phyloP scores from a whole-genome alignment of 139 green algal species.

The Ostreobium quekettii region DNA sequence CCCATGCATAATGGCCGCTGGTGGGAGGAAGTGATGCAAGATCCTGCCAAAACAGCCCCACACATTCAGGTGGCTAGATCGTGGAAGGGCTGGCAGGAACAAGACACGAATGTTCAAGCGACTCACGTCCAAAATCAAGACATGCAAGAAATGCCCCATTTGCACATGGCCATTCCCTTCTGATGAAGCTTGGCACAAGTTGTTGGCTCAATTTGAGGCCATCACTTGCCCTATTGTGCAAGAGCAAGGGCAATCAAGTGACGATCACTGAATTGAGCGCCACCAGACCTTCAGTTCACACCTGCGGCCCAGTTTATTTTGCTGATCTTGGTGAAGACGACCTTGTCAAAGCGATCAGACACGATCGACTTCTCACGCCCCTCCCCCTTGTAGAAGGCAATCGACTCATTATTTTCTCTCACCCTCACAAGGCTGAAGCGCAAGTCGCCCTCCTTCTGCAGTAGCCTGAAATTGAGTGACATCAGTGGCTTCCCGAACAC shows the following conservation, averaged over 20 bases:
- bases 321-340: constrained; percentile 21
- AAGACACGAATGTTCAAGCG: no score
- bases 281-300: no score
- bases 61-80: no score
- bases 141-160: no score
- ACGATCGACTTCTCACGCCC: constrained; percentile 33
- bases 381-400: constrained; percentile 85
- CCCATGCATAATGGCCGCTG: no score
- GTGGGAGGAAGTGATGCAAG: no score
- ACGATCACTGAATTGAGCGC: no score
- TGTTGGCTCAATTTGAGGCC: not conserved
- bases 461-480: constrained; percentile 45
- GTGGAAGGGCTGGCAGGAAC: no score
- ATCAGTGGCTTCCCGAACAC: constrained; percentile 75
- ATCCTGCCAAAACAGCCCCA: no score
- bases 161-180: no score
- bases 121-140: no score
- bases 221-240: not conserved
- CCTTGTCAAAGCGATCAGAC: constrained; percentile 9
- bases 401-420: constrained; percentile 75
- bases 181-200: not conserved
- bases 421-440: constrained; percentile 77
- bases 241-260: not conserved
- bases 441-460: constrained; percentile 75
- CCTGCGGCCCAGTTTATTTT: constrained; percentile 19